Conservation (phyloP, 257 asterid species). For the Solanum medicagineum region DNA sequence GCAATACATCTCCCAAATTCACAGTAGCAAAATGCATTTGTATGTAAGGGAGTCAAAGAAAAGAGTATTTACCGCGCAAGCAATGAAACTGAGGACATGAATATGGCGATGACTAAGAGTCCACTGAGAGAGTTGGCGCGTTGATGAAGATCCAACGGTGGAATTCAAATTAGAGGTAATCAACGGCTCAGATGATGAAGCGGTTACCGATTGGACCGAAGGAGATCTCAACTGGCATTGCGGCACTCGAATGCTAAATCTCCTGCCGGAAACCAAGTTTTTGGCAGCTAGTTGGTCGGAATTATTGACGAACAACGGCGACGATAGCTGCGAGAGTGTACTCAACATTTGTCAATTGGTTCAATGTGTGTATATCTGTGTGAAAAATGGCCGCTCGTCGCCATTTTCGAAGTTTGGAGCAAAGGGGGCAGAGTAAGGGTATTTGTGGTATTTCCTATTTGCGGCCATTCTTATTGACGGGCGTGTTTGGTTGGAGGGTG, state of each 20-base stretch:
- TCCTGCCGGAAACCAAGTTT: conserved; percentile 9
- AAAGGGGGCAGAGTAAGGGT: too few species aligned
- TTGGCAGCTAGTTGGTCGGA: conserved; percentile 1
- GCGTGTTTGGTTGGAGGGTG: too few species aligned
- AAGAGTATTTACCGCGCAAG: conserved; percentile 47
- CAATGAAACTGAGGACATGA: conserved; percentile 56
- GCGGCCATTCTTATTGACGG: too few species aligned
- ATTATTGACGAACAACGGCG: background rate
- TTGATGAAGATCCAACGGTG: conserved; percentile 30
- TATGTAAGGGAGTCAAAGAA: background rate
- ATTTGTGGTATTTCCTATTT: too few species aligned
- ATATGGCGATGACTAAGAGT: conserved; percentile 52
- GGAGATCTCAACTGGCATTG: conserved; percentile 26
- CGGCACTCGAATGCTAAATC: conserved; percentile 17
- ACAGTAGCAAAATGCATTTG: background rate
- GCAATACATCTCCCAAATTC: background rate
- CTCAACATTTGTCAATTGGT: background rate
- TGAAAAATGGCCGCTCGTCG: too few species aligned
- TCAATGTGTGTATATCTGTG: too few species aligned
- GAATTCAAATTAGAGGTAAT: conserved; percentile 29
- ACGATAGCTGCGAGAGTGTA: background rate
- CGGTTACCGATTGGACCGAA: conserved; percentile 20
- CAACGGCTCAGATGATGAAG: conserved; percentile 21
- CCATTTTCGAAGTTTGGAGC: too few species aligned
- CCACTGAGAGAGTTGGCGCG: conserved; percentile 20